Percentiles rank a stretch among this genome's conserved stretches.
Evolutionary conservation across 306 rosid genomes (phyloP).

Genomic region (Rubus idaeus): DNA sequence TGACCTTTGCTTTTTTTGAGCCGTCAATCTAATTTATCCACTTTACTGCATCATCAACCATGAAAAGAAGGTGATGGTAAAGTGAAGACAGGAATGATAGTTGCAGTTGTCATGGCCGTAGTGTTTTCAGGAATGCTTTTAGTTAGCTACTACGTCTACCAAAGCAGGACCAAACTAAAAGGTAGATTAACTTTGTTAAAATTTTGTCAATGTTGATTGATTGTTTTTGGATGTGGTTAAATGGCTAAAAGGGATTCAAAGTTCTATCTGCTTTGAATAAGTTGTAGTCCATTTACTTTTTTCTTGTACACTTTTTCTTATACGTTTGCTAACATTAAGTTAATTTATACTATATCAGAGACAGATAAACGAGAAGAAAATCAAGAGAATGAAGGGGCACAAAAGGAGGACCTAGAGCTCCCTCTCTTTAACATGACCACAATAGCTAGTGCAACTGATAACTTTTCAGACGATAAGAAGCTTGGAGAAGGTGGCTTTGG

Average conservation of each 20-base stretch:
- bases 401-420: slow-evolving; percentile 42
- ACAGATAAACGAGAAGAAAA: neutral
- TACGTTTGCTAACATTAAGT: neutral
- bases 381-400: neutral
- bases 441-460: slow-evolving; percentile 40
- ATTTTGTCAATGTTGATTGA: neutral
- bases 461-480: slow-evolving; percentile 42
- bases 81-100: slow-evolving; percentile 5
- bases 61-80: neutral
- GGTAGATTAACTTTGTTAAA: slow-evolving; percentile 11
- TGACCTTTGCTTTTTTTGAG: neutral
- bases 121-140: slow-evolving; percentile 22
- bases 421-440: slow-evolving; percentile 40
- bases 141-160: slow-evolving; percentile 12
- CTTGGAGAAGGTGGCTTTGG: slow-evolving; percentile 72
- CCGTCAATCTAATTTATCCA: neutral
- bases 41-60: neutral
- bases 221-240: neutral
- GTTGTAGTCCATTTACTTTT: neutral
- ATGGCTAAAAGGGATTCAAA: neutral
- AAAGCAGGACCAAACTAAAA: slow-evolving; percentile 9
- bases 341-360: neutral
- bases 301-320: neutral
- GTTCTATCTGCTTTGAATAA: neutral
- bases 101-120: slow-evolving; percentile 2